Conservation (phyloP, 805 yeast genomes). For the Gaillardinia entomophila region DNA sequence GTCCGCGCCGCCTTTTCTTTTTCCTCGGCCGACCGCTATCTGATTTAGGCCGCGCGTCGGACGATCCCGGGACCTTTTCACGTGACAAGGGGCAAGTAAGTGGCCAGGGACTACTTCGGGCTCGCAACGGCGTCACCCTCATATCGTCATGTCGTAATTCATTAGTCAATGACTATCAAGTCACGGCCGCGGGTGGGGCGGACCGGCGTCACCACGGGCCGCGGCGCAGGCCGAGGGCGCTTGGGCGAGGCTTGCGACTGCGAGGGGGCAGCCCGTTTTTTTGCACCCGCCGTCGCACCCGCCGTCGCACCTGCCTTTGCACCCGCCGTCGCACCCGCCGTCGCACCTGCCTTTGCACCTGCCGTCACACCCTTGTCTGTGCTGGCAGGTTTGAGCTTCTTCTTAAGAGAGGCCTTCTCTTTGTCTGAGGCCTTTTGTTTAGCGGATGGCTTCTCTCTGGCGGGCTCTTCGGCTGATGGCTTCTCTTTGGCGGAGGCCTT, state of each 20-base stretch:
- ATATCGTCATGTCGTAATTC: too few species aligned
- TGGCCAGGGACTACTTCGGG: neutral
- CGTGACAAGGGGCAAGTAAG: neutral
- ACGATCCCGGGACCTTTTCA: neutral
- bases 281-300: neutral
- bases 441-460: neutral
- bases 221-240: too few species aligned
- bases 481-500: slow-evolving; percentile 4
- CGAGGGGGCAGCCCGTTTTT: too few species aligned
- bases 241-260: too few species aligned
- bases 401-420: neutral
- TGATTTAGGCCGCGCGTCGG: neutral
- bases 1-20: neutral
- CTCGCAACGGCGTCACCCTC: neutral
- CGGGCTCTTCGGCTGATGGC: slow-evolving; percentile 1
- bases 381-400: neutral
- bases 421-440: neutral
- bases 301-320: slow-evolving; percentile 1
- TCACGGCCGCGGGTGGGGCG: too few species aligned
- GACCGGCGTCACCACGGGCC: too few species aligned
- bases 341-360: neutral
- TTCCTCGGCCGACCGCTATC: neutral
- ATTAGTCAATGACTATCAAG: too few species aligned
- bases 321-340: neutral
- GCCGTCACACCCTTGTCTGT: neutral